Evolutionary conservation across 2,329 filamentous ascomycete genomes (phyloP).

Genomic region (Colletotrichum musae): DNA sequence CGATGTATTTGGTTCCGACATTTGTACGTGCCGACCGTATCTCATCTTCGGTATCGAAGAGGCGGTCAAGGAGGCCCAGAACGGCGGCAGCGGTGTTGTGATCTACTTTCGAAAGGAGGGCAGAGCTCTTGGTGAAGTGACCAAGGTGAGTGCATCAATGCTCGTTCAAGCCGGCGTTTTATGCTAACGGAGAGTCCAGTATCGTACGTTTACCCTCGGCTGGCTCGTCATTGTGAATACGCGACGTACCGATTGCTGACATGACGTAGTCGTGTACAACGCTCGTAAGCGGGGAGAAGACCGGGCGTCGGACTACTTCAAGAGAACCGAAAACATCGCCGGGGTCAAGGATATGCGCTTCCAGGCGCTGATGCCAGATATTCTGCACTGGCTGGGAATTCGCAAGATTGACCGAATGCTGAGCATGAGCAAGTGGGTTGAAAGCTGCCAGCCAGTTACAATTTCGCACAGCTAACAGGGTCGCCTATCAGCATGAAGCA

Average conservation of each 20-base stretch:
- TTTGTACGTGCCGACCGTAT: slow-evolving; percentile 96
- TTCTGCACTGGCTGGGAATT: slow-evolving; percentile 97
- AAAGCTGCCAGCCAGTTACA: background rate
- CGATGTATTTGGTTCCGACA: slow-evolving; percentile 98
- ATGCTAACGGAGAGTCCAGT: slow-evolving; percentile 56
- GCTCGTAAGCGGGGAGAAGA: slow-evolving; percentile 85
- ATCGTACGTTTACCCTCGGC: slow-evolving; percentile 55
- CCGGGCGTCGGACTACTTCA: slow-evolving; percentile 92
- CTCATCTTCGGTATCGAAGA: slow-evolving; percentile 98
- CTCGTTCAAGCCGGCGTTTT: background rate
- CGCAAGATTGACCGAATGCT: slow-evolving; percentile 99
- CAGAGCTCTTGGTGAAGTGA: slow-evolving; percentile 93
- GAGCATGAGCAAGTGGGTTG: slow-evolving; percentile 92
- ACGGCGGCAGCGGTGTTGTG: slow-evolving; percentile 92
- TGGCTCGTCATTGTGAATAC: too few species aligned
- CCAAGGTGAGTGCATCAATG: slow-evolving; percentile 76
- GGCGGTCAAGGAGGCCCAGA: slow-evolving; percentile 96
- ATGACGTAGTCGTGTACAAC: slow-evolving; percentile 75
- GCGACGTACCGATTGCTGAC: background rate
- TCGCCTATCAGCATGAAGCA: slow-evolving; percentile 80
- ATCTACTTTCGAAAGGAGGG: slow-evolving; percentile 99
- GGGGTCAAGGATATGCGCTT: slow-evolving; percentile 98
- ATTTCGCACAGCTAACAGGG: slow-evolving; percentile 14
- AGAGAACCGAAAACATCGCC: slow-evolving; percentile 97
- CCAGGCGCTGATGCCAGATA: slow-evolving; percentile 97